Evolutionary conservation across 805 yeast genomes (phyloP).

Genomic region (Yarrowia divulgata): DNA sequence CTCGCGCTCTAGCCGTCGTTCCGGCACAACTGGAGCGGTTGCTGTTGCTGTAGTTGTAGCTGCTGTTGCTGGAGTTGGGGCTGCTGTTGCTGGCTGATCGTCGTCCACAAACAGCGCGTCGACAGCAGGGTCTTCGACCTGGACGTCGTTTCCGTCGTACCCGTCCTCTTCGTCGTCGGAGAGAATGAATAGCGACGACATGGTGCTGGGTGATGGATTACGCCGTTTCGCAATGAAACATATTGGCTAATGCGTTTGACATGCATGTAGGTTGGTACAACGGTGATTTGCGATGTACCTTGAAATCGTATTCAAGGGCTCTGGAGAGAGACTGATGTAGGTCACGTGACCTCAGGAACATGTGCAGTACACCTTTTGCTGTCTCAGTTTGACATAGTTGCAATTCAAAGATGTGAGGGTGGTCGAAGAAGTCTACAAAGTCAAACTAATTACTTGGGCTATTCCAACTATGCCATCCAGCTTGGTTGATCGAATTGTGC

Average conservation of each 20-base stretch:
- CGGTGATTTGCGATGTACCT: too few relatives aligned
- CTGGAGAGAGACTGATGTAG: too few relatives aligned
- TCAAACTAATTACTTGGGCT: too few relatives aligned
- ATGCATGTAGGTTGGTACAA: background rate
- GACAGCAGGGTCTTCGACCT: constrained; percentile 3
- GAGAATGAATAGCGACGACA: constrained; percentile 37
- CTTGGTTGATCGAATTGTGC: too few relatives aligned
- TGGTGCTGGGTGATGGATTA: background rate
- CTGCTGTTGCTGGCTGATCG: too few relatives aligned
- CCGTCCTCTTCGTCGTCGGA: constrained; percentile 36
- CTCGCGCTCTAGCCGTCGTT: background rate
- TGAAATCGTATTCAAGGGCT: too few relatives aligned
- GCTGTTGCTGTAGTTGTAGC: background rate
- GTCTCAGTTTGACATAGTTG: too few relatives aligned
- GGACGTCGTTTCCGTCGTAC: constrained; percentile 15
- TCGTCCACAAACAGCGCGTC: constrained; percentile 17
- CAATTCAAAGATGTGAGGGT: too few relatives aligned
- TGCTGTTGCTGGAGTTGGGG: background rate
- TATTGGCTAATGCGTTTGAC: background rate
- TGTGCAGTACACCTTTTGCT: too few relatives aligned
- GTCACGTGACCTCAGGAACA: too few relatives aligned
- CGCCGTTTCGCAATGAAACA: background rate
- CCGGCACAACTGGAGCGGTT: background rate
- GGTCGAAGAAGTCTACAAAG: too few relatives aligned
- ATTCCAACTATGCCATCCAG: too few relatives aligned